Evolutionary conservation across 2,329 filamentous ascomycete species (phyloP).

Genomic region (Rhinocladiella mackenziei): DNA sequence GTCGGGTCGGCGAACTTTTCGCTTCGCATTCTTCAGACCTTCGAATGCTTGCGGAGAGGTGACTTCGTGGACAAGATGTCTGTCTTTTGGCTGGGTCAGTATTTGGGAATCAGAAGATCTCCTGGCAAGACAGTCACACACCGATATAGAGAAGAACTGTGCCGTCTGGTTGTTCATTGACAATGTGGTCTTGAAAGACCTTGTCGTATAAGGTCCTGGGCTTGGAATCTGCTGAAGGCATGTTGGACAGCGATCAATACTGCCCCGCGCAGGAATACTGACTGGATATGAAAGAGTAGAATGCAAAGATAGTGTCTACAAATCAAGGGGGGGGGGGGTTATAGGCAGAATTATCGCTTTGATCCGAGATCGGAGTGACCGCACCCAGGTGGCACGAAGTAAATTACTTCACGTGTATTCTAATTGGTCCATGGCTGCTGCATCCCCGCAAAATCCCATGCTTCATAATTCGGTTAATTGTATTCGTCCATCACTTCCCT

Average conservation of each 20-base stretch:
- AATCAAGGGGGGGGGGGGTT: slow-evolving; percentile 19
- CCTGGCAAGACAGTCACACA: slow-evolving; percentile 42
- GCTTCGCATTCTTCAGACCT: slow-evolving; percentile 81
- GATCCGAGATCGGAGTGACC: too few relatives aligned
- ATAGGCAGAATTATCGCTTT: too few relatives aligned
- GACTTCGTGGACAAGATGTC: slow-evolving; percentile 97
- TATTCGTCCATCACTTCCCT: too few relatives aligned
- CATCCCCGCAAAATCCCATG: too few relatives aligned
- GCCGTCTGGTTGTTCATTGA: slow-evolving; percentile 91
- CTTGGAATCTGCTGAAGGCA: slow-evolving; percentile 69
- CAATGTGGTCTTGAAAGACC: slow-evolving; percentile 89
- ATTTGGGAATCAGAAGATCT: slow-evolving; percentile 2
- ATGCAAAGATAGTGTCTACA: too few relatives aligned
- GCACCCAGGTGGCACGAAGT: too few relatives aligned
- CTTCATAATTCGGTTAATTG: too few relatives aligned
- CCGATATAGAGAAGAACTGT: slow-evolving; percentile 91
- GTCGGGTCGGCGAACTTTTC: slow-evolving; percentile 86
- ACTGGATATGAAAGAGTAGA: too few relatives aligned
- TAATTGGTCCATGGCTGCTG: slow-evolving; percentile 19
- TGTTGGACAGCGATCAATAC: slow-evolving; percentile 44
- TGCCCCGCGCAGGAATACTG: neutral
- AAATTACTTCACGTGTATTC: slow-evolving; percentile 18
- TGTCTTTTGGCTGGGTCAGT: slow-evolving; percentile 54
- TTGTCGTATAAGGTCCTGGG: slow-evolving; percentile 95
- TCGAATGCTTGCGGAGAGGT: slow-evolving; percentile 99